phyloP scores from a whole-genome alignment of 805 yeast genomes.

The Candida dajiaensis region DNA sequence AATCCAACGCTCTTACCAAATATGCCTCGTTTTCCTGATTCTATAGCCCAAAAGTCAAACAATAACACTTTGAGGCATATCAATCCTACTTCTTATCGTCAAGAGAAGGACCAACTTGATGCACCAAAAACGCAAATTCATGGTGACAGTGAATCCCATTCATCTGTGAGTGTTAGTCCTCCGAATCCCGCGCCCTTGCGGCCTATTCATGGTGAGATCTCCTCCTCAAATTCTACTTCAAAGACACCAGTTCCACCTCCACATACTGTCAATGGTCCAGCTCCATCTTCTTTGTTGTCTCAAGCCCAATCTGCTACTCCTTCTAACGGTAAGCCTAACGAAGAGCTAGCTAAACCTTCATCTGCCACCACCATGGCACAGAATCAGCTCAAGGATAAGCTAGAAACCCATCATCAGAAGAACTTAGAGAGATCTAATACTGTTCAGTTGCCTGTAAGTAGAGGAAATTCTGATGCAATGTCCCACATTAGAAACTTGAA shows the following conservation, averaged over 20 bases:
- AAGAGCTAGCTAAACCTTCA: not conserved
- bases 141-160: not conserved
- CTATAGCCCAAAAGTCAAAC: not conserved
- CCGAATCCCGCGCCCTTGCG: not conserved
- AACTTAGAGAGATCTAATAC: not conserved
- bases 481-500: not conserved
- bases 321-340: not conserved
- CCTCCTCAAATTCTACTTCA: not conserved
- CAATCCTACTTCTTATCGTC: not conserved
- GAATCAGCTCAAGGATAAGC: not conserved
- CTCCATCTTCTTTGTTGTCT: conserved; percentile 7
- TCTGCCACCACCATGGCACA: not conserved
- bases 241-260: conserved; percentile 14
- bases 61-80: not conserved
- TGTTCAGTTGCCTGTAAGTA: not conserved
- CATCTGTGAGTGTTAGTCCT: too few relatives aligned
- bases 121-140: not conserved
- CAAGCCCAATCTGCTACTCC: not conserved
- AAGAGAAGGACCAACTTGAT: not conserved
- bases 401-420: not conserved
- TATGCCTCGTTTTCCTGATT: not conserved
- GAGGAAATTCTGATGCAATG: not conserved
- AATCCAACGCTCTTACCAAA: not conserved
- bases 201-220: not conserved
- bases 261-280: conserved; percentile 5